Evolutionary conservation across 768 basidiomycete genomes (phyloP), one percentile per base, ranked within the genome.

Genomic region (Tylopilus balloui): DNA sequence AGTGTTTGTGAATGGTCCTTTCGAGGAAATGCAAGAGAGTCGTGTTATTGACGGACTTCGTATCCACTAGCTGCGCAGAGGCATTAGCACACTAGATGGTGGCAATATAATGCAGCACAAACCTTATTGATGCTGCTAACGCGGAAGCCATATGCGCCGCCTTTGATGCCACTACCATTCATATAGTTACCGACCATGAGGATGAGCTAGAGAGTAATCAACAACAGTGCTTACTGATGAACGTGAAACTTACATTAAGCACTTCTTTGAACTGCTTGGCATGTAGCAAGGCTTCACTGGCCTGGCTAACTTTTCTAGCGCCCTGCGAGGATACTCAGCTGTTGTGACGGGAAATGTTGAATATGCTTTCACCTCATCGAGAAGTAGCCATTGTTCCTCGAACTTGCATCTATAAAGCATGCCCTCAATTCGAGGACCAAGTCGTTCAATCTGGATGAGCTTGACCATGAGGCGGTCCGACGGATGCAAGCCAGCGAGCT

Each of bases 91-190:
- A 8, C 32, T 38, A 3, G 21, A 42, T 34, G 11, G 29, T 19
- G 23, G 28, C 8, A 38, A 46, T 20, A 9, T 6, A 41, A 17
- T 19, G 54, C 51, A 13, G 37, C 4, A 37, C 71, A 53, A 60
- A 85, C 92, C 78, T 93, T 93, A 73, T 99, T 98, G 69, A 99
- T 94, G 67, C 93, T 95, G 71, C 91, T 92, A 45, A 98, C 83
- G 60, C 88, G 83, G 79, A 99, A 99, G 51, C 95, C 95, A 59
- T 90, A 95, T 1, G 96, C 96, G 27, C 94, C 94, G 47, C 95
- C 95, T 66, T 95, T 96, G 59, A 92, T 79, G 46, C 94, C 92
- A 45, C 92, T 87, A 6, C 93, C 92, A 64, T 99, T 99, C 86
- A 98, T 93, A 67, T 92, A 99, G 66, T 99, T 99, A 36, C 95